phyloP scores from a whole-genome alignment of 805 yeast species.

The Wickerhamomyces silvicola region DNA sequence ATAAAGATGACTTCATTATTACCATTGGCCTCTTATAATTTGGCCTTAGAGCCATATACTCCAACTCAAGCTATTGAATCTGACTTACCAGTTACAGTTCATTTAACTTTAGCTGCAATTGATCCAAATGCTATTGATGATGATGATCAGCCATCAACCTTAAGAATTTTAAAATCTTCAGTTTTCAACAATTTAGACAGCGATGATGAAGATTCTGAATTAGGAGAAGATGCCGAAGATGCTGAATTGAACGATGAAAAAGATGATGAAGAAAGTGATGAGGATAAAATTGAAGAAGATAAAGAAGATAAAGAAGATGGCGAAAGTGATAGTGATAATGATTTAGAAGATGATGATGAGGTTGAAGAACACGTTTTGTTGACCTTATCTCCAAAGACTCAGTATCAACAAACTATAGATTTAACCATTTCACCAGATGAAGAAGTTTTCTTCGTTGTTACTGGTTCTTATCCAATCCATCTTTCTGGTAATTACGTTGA shows the following conservation, averaged over 20 bases:
- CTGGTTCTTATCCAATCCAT: conserved; percentile 93
- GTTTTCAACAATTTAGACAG: conserved; percentile 45
- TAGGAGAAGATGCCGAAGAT: conserved; percentile 39
- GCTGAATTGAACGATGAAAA: conserved; percentile 34
- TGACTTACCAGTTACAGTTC: conserved; percentile 83
- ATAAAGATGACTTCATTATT: conserved; percentile 57
- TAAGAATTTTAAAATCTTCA: conserved; percentile 68
- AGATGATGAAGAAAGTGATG: conserved; percentile 26
- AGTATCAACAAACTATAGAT: conserved; percentile 86
- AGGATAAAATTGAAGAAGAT: conserved; percentile 27
- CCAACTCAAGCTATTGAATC: conserved; percentile 84
- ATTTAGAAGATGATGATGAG: conserved; percentile 59
- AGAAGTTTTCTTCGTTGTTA: conserved; percentile 88
- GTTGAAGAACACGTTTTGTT: conserved; percentile 81
- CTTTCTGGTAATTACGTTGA: conserved; percentile 92
- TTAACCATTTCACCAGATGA: conserved; percentile 89
- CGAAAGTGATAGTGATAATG: conserved; percentile 43
- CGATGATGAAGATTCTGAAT: conserved; percentile 40
- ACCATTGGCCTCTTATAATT: conserved; percentile 83
- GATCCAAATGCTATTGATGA: conserved; percentile 86
- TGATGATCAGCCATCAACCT: conserved; percentile 76
- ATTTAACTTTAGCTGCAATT: conserved; percentile 90
- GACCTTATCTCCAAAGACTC: conserved; percentile 81
- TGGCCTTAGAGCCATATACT: conserved; percentile 78
- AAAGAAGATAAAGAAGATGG: conserved; percentile 29